Evolutionary conservation across 805 yeast species (phyloP).

Genomic region (Spathaspora gorwiae): DNA sequence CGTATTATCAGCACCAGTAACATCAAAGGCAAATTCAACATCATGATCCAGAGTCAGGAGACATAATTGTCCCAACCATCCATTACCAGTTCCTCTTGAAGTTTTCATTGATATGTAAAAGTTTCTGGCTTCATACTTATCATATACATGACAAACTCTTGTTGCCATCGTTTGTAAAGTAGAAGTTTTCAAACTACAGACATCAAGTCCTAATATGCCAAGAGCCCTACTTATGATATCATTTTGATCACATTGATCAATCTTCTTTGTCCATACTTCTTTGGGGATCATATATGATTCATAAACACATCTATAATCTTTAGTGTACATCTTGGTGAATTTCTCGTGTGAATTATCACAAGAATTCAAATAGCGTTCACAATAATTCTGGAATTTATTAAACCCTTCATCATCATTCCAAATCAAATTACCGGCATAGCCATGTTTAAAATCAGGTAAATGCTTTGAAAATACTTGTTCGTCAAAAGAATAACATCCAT

Average conservation of each 20-base stretch:
- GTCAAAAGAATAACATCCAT: not conserved
- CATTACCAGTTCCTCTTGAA: not conserved
- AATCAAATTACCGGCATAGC: not conserved
- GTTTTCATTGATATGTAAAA: not conserved
- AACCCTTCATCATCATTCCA: not conserved
- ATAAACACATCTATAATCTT: not conserved
- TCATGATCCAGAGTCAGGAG: not conserved
- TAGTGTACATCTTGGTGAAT: not conserved
- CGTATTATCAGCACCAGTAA: not conserved
- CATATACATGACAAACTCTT: not conserved
- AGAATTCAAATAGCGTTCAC: not conserved
- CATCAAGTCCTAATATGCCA: not conserved
- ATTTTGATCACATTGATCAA: not conserved
- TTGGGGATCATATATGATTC: not conserved
- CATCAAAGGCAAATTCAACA: not conserved
- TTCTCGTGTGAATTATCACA: not conserved
- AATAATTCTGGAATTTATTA: not conserved
- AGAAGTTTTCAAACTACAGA: not conserved
- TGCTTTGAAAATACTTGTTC: not conserved
- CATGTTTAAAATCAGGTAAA: not conserved
- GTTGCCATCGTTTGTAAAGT: not conserved
- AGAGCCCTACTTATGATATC: not conserved
- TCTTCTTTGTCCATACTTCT: not conserved
- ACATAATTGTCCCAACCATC: not conserved
- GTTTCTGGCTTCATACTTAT: not conserved